Evolutionary conservation across 768 basidiomycete species (phyloP), one percentile per base, ranked within the genome.

Genomic region (Leucocoprinus sp.): DNA sequence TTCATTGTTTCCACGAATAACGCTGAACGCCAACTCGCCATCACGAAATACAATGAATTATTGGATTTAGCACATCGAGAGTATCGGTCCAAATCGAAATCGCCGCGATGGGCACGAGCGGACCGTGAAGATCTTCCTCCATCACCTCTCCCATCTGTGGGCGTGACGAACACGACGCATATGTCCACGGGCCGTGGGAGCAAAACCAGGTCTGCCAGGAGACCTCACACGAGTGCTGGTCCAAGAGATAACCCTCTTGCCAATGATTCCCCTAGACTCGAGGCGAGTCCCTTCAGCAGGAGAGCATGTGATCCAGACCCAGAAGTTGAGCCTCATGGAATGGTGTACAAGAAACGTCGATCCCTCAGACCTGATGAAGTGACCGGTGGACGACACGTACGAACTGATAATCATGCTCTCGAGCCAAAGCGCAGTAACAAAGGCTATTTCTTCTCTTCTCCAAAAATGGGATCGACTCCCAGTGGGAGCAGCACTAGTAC

Each of bases 171-270:
- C 17, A 11, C 23, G 23, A 33, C 34, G 12, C 22, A 35, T n/a
- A 43, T 36, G 33, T 33, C 43, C 11, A 19, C 14, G 12, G 12
- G 34, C n/a, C 38, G 18, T 15, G 22, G 28, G 23, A 50, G 31
- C 31, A 45, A 33, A 53, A 54, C 39, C 42, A 51, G 37, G 39
- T 42, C 22, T 42, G 48, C 55, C 29, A 69, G 78, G 48, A 64
- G 84, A 37, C 84, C 84, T 26, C 83, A 87, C 56, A 86, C 84
- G 18, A 82, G 80, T 48, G 82, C 81, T n/a, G 83, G 84, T 9
- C 79, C 77, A 21, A 66, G 80, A 48, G 83, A 84, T 56, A 71
- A 68, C 57, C 58, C 69, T 41, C 62, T 59, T 42, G 64, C 64
- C 50, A 57, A 50, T 33, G 17, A 26, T 33, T 21, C 21, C 31